phyloP scores from a whole-genome alignment of 495 filamentous ascomycete genomes.

The Achaetomiella virescens region DNA sequence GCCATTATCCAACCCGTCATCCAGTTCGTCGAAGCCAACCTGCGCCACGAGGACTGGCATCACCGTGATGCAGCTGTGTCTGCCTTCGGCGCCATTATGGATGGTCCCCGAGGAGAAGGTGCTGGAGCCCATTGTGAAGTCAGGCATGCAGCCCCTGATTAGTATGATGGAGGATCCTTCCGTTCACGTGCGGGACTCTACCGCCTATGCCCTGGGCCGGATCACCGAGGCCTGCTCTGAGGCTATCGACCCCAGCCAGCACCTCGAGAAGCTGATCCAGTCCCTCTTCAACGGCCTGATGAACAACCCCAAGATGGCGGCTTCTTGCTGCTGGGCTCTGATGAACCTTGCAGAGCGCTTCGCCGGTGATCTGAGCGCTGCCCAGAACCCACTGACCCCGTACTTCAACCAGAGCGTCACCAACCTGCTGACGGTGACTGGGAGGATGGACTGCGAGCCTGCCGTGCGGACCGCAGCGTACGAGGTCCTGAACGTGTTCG shows the following conservation, averaged over 20 bases:
- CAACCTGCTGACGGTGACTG: constrained; percentile 77
- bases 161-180: constrained; percentile 92
- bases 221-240: constrained; percentile 88
- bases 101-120: constrained; percentile 87
- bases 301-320: constrained; percentile 92
- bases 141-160: constrained; percentile 82
- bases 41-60: constrained; percentile 88
- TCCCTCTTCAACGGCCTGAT: constrained; percentile 87
- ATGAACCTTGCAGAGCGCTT: constrained; percentile 98
- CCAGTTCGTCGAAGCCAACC: constrained; percentile 81
- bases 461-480: constrained; percentile 97
- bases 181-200: constrained; percentile 91
- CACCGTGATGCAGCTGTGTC: constrained; percentile 90
- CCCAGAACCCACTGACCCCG: constrained; percentile 77
- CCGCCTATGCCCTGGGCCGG: constrained; percentile 89
- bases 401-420: constrained; percentile 91
- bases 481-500: constrained; percentile 90
- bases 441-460: constrained; percentile 75
- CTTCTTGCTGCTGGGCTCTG: constrained; percentile 96
- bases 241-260: constrained; percentile 73
- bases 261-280: constrained; percentile 75
- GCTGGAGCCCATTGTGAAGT: constrained; percentile 87
- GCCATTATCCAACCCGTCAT: constrained; percentile 79
- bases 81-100: constrained; percentile 99
- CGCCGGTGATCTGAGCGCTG: constrained; percentile 66